A percentile compares a stretch with the other conserved stretches of the same genome.
phyloP scores from a whole-genome alignment of 805 yeast species.

The Candida takata region DNA sequence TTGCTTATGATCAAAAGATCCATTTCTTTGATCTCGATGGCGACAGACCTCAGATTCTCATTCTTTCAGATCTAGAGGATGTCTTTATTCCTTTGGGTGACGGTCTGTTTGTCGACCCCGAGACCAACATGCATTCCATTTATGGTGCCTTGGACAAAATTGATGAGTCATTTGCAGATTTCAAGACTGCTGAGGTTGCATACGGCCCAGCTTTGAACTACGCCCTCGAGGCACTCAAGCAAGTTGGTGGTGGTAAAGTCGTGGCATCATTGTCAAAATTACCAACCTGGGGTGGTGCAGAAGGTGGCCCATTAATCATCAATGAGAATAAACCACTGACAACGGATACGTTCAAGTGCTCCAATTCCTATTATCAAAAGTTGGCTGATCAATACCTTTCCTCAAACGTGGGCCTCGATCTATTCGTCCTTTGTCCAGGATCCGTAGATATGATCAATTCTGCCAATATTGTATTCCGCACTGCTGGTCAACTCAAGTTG shows the following conservation, averaged over 20 bases:
- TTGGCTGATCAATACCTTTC: conserved; percentile 50
- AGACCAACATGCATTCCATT: conserved; percentile 54
- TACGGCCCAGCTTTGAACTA: conserved; percentile 74
- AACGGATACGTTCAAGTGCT: conserved; percentile 49
- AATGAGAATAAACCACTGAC: conserved; percentile 30
- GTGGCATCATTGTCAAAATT: conserved; percentile 57
- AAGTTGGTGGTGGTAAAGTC: conserved; percentile 80
- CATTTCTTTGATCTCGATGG: conserved; percentile 68
- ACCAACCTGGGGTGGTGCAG: conserved; percentile 81
- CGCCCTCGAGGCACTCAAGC: conserved; percentile 53
- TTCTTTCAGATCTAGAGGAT: conserved; percentile 65
- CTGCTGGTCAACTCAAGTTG: conserved; percentile 64
- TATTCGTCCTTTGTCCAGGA: conserved; percentile 59
- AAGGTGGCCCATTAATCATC: conserved; percentile 49
- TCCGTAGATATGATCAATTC: conserved; percentile 69
- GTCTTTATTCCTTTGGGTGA: conserved; percentile 74
- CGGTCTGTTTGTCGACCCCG: conserved; percentile 79
- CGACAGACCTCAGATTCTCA: conserved; percentile 45
- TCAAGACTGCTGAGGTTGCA: conserved; percentile 49
- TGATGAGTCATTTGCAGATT: conserved; percentile 37
- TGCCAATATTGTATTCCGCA: conserved; percentile 52
- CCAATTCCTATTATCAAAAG: conserved; percentile 52
- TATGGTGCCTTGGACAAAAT: conserved; percentile 60
- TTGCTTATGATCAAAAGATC: conserved; percentile 66
- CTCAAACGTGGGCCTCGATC: conserved; percentile 65